phyloP scores from a whole-genome alignment of 192 early-diverging fungal species.

The Pilobolus umbonatus region DNA sequence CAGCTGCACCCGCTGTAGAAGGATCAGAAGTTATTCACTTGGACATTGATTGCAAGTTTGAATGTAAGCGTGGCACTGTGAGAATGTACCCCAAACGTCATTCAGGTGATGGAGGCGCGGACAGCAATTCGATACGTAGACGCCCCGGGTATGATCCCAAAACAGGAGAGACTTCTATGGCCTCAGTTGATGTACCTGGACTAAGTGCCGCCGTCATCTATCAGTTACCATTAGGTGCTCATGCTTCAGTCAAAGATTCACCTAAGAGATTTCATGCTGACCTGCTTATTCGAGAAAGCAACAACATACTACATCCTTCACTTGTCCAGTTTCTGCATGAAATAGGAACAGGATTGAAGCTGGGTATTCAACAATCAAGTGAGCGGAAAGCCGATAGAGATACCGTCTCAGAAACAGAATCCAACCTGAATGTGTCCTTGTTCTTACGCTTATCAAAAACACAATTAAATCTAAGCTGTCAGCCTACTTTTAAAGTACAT shows the following conservation, averaged over 20 bases:
- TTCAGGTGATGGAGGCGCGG: slow-evolving; percentile 16
- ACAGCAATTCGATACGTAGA: slow-evolving; percentile 7
- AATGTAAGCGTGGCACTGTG: slow-evolving; percentile 42
- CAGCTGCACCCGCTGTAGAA: neutral
- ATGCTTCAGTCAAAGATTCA: slow-evolving; percentile 16
- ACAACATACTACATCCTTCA: slow-evolving; percentile 68
- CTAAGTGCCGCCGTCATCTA: slow-evolving; percentile 45
- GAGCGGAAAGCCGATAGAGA: slow-evolving; percentile 23
- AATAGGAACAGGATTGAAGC: slow-evolving; percentile 56
- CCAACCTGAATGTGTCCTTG: slow-evolving; percentile 43
- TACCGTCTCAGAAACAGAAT: slow-evolving; percentile 8
- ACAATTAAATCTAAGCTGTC: slow-evolving; percentile 65
- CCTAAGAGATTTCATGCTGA: slow-evolving; percentile 47
- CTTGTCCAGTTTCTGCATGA: slow-evolving; percentile 67
- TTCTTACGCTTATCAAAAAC: slow-evolving; percentile 60
- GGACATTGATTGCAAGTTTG: slow-evolving; percentile 44
- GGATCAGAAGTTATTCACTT: slow-evolving; percentile 32
- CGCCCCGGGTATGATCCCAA: neutral
- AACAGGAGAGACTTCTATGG: slow-evolving; percentile 35
- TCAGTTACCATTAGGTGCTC: slow-evolving; percentile 41
- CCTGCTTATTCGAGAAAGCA: slow-evolving; percentile 60
- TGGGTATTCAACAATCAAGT: slow-evolving; percentile 46
- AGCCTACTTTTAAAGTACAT: slow-evolving; percentile 69
- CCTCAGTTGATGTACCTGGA: slow-evolving; percentile 48
- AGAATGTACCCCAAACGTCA: slow-evolving; percentile 51